These are phyloP conservation scores for Arthrobotrys pseudoclavata DNA, from an alignment of 2,329 filamentous ascomycete species.

Conservation along the genomic window DNA sequence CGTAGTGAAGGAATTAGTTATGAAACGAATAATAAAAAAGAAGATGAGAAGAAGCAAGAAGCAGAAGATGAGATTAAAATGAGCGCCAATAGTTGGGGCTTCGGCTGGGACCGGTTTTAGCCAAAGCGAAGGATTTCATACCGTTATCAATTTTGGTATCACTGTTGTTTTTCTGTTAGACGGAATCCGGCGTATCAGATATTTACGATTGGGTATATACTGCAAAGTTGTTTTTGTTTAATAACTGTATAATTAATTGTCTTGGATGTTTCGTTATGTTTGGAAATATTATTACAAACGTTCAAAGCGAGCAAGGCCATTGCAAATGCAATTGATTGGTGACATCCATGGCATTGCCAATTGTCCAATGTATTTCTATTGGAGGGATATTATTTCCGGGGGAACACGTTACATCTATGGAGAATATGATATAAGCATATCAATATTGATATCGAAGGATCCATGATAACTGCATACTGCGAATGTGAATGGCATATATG, in stretches of 20 bases:
- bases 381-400: neutral
- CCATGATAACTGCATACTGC: constrained; percentile 1
- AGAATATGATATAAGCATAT: constrained; percentile 7
- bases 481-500: neutral
- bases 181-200: constrained; percentile 13
- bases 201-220: constrained; percentile 3
- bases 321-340: constrained; percentile 1
- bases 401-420: constrained; percentile 10
- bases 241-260: neutral
- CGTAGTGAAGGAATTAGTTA: constrained; percentile 32
- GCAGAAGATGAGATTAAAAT: constrained; percentile 21
- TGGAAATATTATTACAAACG: neutral
- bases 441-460: neutral
- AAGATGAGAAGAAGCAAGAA: neutral
- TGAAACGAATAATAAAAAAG: neutral
- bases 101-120: constrained; percentile 51
- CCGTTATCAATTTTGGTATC: neutral
- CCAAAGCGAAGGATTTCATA: neutral
- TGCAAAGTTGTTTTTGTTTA: constrained; percentile 1
- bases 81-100: constrained; percentile 51
- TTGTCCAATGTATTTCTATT: neutral
- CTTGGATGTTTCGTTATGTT: neutral
- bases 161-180: neutral
- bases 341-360: neutral
- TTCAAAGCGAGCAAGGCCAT: neutral